Percentiles rank a stretch among this genome's conserved stretches.
phyloP scores from a whole-genome alignment of 2,329 filamentous ascomycete genomes.

The Talaromyces marneffei region DNA sequence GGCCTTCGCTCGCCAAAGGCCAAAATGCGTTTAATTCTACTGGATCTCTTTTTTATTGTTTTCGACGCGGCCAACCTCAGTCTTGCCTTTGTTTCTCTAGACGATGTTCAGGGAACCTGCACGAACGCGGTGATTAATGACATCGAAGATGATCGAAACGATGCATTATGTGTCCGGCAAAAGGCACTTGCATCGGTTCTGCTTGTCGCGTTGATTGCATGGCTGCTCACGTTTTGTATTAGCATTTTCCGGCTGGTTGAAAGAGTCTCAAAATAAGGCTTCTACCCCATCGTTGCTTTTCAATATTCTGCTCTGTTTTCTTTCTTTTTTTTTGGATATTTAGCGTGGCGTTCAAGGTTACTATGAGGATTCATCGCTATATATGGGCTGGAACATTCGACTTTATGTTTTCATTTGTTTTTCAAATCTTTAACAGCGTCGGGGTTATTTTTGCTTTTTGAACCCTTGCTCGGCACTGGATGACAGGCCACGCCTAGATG shows the following conservation, averaged over 20 bases:
- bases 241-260: conserved; percentile 63
- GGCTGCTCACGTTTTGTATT: conserved; percentile 83
- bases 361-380: background rate
- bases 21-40: conserved; percentile 82
- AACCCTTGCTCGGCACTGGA: background rate
- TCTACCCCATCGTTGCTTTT: background rate
- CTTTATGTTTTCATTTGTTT: background rate
- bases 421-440: background rate
- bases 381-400: background rate
- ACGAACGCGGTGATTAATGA: conserved; percentile 41
- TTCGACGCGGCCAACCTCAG: conserved; percentile 93
- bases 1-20: conserved; percentile 76
- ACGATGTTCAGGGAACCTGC: conserved; percentile 56
- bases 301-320: background rate
- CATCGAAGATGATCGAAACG: conserved; percentile 28
- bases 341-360: conserved; percentile 11
- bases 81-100: conserved; percentile 78
- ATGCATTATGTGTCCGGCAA: conserved; percentile 56
- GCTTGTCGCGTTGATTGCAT: conserved; percentile 76
- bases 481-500: conserved; percentile 31
- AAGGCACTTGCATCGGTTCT: conserved; percentile 72
- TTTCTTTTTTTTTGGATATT: conserved; percentile 4
- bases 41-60: conserved; percentile 94
- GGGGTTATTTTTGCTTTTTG: background rate
- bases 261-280: conserved; percentile 15